phyloP scores from a whole-genome alignment of 164 flowering plant species.

The Aristolochia contorta region DNA sequence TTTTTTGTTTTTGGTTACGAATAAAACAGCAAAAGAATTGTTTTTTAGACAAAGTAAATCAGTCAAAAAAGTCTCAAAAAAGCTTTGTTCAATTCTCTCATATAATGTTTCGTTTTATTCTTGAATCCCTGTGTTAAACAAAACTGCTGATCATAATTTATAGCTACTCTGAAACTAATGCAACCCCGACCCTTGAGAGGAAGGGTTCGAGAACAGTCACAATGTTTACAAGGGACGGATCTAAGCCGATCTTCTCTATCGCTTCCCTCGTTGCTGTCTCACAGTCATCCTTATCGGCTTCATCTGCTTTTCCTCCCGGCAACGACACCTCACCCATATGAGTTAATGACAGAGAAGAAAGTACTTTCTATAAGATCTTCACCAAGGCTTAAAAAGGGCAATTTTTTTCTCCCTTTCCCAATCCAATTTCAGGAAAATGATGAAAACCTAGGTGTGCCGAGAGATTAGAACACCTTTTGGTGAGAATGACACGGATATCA shows the following conservation, averaged over 20 bases:
- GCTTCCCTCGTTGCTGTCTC: conserved; percentile 88
- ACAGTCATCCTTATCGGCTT: conserved; percentile 63
- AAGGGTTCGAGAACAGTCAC: conserved; percentile 73
- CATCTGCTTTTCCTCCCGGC: conserved; percentile 94
- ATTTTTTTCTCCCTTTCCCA: not conserved
- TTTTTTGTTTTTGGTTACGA: no score
- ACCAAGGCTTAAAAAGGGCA: not conserved
- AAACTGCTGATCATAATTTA: no score
- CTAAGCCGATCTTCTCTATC: conserved; percentile 87
- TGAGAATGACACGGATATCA: conserved; percentile 46
- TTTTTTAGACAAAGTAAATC: no score
- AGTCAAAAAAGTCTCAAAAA: no score
- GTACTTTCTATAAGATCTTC: not conserved
- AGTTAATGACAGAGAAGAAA: not conserved
- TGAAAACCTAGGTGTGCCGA: conserved; percentile 46
- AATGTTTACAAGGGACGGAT: conserved; percentile 79
- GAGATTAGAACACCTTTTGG: conserved; percentile 48
- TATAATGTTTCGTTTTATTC: no score
- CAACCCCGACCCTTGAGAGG: conserved; percentile 52
- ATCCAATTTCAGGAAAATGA: not conserved
- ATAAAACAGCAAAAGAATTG: no score
- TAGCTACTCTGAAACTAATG: no score
- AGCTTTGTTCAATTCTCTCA: no score
- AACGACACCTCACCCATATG: conserved; percentile 93
- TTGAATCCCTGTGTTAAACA: no score